Percentiles rank a stretch among this genome's conserved stretches.
phyloP scores from a whole-genome alignment of 371 early-diverging fungal species.

The Funneliformis caledonium region DNA sequence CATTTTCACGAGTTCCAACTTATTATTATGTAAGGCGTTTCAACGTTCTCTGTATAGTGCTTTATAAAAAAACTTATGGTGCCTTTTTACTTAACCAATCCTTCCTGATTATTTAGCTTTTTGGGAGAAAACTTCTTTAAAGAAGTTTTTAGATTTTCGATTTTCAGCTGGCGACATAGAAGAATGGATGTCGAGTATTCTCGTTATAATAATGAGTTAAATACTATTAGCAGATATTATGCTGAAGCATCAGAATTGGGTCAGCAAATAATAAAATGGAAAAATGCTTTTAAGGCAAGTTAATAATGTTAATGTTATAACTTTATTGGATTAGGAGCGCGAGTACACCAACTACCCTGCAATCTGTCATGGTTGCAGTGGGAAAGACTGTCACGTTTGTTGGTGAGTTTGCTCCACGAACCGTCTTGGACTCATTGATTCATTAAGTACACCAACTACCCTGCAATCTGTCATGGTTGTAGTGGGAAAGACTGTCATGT shows the following conservation, averaged over 20 bases:
- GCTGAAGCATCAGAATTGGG: slow-evolving; percentile 22
- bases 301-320: neutral
- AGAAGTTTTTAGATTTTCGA: slow-evolving; percentile 35
- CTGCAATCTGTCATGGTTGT: slow-evolving; percentile 18
- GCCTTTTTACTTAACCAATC: no score
- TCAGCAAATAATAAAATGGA: slow-evolving; percentile 19
- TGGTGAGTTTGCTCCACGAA: slow-evolving; percentile 36
- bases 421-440: slow-evolving; percentile 20
- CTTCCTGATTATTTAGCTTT: slow-evolving; percentile 18
- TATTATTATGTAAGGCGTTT: no score
- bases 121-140: slow-evolving; percentile 17
- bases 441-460: slow-evolving; percentile 32
- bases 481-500: slow-evolving; percentile 29
- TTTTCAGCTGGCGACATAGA: slow-evolving; percentile 9
- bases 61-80: no score
- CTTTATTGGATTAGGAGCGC: slow-evolving; percentile 9
- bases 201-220: neutral
- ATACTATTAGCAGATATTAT: slow-evolving; percentile 9
- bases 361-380: slow-evolving; percentile 16
- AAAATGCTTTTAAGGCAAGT: slow-evolving; percentile 38
- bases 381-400: slow-evolving; percentile 28
- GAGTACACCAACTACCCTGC: slow-evolving; percentile 36
- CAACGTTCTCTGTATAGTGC: no score
- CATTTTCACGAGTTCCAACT: no score
- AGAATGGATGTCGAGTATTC: neutral